These are phyloP conservation scores for Kodamaea jinghongensis DNA, from an alignment of 805 yeast species.

Conservation along the genomic window DNA sequence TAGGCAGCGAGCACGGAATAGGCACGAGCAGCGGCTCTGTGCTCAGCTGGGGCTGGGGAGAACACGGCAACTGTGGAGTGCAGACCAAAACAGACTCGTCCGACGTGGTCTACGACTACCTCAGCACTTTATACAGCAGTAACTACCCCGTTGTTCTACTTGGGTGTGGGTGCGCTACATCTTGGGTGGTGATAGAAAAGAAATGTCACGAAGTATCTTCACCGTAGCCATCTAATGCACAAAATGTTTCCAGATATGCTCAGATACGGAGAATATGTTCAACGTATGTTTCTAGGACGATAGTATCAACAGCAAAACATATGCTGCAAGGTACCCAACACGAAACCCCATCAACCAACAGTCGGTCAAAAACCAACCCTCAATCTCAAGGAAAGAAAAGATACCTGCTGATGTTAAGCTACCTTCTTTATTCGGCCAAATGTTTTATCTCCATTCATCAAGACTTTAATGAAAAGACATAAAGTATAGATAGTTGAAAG, in stretches of 20 bases:
- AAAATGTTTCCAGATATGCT: conserved; percentile 23
- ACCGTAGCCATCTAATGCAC: conserved; percentile 69
- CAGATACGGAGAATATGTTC: conserved; percentile 83
- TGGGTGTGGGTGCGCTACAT: conserved; percentile 67
- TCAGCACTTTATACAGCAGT: conserved; percentile 33
- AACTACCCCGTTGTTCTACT: conserved; percentile 26
- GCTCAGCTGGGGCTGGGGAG: conserved; percentile 97
- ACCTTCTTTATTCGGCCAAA: conserved; percentile 20
- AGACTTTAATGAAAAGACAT: conserved; percentile 9
- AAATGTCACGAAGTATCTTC: conserved; percentile 71
- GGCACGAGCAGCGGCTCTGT: conserved; percentile 38
- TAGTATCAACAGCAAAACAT: conserved; percentile 47
- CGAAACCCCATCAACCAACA: conserved; percentile 1
- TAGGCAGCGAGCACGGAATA: conserved; percentile 90
- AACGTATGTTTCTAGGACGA: conserved; percentile 62
- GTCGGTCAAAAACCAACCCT: conserved; percentile 2
- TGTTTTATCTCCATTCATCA: conserved; percentile 6
- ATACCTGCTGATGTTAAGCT: conserved; percentile 8
- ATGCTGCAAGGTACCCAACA: neutral
- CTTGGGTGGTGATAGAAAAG: conserved; percentile 47
- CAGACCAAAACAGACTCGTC: conserved; percentile 5
- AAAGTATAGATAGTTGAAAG: too few species aligned
- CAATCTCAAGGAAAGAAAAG: conserved; percentile 2
- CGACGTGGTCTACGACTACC: conserved; percentile 35
- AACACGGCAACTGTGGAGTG: conserved; percentile 90